Base-by-base conservation (phyloP, 371 early-diverging fungal species). In the Mortierella sp. region DNA sequence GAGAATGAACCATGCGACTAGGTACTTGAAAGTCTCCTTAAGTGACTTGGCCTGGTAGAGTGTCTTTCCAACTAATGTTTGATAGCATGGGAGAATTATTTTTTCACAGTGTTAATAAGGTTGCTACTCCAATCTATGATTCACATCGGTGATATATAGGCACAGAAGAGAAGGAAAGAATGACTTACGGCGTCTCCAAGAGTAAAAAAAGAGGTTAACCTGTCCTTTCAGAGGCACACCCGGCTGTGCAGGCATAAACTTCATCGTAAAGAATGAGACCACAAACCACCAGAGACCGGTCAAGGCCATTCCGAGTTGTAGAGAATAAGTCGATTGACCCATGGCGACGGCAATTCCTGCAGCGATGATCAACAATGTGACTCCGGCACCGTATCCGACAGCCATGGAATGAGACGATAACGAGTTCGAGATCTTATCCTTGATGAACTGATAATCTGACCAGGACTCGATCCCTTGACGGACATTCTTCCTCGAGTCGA, bases 211-310 rank as follows among this genome's bases (percentile, higher is more conserved):
- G 27, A 75, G 66, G 59, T 81, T 87, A 24, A 72, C 78, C 19
- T 81, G 78, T n/a, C 43, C 59, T 0, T 84, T 81, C 31, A 91
- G 64, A 7, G 88, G 89, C 5, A 84, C 82, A 14, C 89, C 89
- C 8, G 87, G 87, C 9, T 87, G 82, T 2, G 81, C 64, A n/a
- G 76, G 75, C 60, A 89, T 66, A 61, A 54, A 80, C 51, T 69
- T 70, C 39, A 66, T 31, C 6, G 80, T 59, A 30, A 81, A 62
- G 62, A 82, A 61, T 24, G 80, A 54, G 15, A 84, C 81, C 0
- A 64, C 27, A 28, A 83, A 71, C 84, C 84, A 85, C 87, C 86
- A 88, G 15, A 86, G 41, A 5, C 86, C 85, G 0, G 80, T 60
- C 28, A 88, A 23, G 4, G 82, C 85, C 37, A 83, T 76, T 7